These are phyloP conservation scores for Waltiozyma sp. DNA, from an alignment of 1,139 yeast genomes.

Conservation along the genomic window DNA sequence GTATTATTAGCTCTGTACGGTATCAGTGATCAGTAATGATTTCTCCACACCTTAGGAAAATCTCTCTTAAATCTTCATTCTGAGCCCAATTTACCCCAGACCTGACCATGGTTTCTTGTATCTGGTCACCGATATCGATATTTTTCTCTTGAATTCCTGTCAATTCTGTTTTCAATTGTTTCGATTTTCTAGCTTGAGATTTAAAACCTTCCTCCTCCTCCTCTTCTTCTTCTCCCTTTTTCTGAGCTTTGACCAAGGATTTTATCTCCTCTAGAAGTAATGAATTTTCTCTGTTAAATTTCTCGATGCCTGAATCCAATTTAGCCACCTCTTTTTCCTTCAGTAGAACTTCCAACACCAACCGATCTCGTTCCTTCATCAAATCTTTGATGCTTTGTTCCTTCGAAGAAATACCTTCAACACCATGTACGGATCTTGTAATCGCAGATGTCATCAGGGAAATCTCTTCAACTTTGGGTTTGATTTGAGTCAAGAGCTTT, in stretches of 20 bases:
- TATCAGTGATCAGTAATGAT: neutral
- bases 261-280: constrained; percentile 2
- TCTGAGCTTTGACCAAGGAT: neutral
- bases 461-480: neutral
- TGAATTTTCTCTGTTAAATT: constrained; percentile 1
- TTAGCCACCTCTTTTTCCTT: constrained; percentile 1
- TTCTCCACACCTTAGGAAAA: constrained; percentile 21
- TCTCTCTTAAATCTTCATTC: constrained; percentile 20
- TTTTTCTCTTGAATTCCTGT: constrained; percentile 2
- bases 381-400: constrained; percentile 9
- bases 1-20: no score
- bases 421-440: constrained; percentile 18
- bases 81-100: constrained; percentile 17
- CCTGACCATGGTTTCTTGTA: constrained; percentile 19
- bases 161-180: constrained; percentile 1
- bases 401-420: constrained; percentile 13
- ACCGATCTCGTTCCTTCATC: constrained; percentile 10
- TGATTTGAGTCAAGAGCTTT: neutral
- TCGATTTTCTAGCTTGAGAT: no score
- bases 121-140: constrained; percentile 21
- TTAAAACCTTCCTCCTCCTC: neutral
- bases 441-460: constrained; percentile 12
- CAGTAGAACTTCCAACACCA: constrained; percentile 7
- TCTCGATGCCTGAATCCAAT: neutral
- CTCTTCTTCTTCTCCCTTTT: neutral